Percentiles rank a stretch among this genome's conserved stretches.
Conservation (phyloP, 1,284 basidiomycete species). For the Cutaneotrichosporon cutaneum region DNA sequence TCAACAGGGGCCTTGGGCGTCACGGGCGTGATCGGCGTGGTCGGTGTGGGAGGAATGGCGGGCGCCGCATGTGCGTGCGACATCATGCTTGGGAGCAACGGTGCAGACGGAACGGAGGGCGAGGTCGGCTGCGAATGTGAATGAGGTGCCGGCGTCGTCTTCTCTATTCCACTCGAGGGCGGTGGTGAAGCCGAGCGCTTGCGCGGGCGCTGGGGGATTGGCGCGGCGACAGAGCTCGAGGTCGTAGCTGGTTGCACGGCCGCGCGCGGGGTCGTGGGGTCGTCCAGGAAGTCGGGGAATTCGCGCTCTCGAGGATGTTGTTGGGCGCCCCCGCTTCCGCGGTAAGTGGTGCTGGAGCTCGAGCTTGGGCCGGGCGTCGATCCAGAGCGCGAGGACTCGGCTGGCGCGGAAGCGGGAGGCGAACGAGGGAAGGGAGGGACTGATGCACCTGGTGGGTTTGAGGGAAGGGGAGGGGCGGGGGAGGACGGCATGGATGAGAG, state of each 20-base stretch:
- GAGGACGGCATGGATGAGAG: not conserved
- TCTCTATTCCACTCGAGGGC: constrained; percentile 1
- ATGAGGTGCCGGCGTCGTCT: not conserved
- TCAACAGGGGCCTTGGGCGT: constrained; percentile 5
- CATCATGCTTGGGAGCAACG: not conserved
- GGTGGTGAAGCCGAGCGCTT: constrained; percentile 1
- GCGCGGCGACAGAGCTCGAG: not conserved
- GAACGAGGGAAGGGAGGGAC: not conserved
- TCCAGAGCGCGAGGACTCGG: not conserved
- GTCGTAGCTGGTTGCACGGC: not conserved
- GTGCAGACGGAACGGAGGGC: not conserved
- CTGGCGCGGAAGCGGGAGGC: not conserved
- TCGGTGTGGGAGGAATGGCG: not conserved
- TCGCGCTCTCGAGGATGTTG: not conserved
- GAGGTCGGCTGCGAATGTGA: constrained; percentile 3
- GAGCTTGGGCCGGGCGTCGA: not conserved
- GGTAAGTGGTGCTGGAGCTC: not conserved
- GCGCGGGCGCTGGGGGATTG: not conserved
- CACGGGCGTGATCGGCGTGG: constrained; percentile 4
- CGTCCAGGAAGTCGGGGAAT: not conserved
- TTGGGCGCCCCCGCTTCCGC: not conserved
- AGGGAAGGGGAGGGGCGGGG: not conserved
- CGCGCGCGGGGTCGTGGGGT: constrained; percentile 4
- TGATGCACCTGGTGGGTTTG: not conserved
- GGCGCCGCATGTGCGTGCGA: not conserved